Base-by-base conservation (phyloP, 768 basidiomycete genomes). In the Cubamyces sp. region DNA sequence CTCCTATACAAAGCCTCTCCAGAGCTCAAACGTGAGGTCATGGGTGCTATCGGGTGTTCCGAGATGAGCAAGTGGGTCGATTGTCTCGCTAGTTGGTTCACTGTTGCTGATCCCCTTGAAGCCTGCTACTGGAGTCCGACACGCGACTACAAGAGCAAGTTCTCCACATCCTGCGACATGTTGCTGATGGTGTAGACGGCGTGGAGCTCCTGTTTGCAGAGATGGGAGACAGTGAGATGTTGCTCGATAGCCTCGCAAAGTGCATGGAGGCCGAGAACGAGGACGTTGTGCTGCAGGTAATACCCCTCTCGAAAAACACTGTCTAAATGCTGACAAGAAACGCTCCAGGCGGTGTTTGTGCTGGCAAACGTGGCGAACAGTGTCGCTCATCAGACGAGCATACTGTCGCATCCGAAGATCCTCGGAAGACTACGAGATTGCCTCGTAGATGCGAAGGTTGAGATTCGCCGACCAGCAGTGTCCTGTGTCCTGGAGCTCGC, bases 341-440 rank as follows among this genome's bases (percentile, higher is more conserved):
- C 12, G 14, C 48, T 15, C 1, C 58, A 84, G 81, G 86, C 88
- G 0, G 81, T 87, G 0, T 84, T 77, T 68, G 74, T 84, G 2
- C 80, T 92, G 0, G 87, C 87, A 0, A 92, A 92, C 71, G 76
- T 93, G 15, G 80, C 85, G 39, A 91, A 91, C 70, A 86, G 86
- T 40, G 71, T 76, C 2, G 70, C 78, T 0, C 71, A 75, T 16
- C 87, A 87, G 58, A 76, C 77, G 42, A 72, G 76, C 23, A 82
- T 92, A 37, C 75, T 87, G n/a, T 68, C 75, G 0, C 79, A 85
- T 59, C 75, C 82, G 0, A 74, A 75, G 5, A 75, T 92, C 6
- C 80, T 92, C 3, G 69, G 71, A 12, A 78, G 83, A 1, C 74
- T 92, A 0, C 82, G 83, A n/a, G 65, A 70, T 6, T 84, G 84